These are phyloP conservation scores for Camelina sativa DNA, from an alignment of 345 rosid genomes.

Conservation along the genomic window DNA sequence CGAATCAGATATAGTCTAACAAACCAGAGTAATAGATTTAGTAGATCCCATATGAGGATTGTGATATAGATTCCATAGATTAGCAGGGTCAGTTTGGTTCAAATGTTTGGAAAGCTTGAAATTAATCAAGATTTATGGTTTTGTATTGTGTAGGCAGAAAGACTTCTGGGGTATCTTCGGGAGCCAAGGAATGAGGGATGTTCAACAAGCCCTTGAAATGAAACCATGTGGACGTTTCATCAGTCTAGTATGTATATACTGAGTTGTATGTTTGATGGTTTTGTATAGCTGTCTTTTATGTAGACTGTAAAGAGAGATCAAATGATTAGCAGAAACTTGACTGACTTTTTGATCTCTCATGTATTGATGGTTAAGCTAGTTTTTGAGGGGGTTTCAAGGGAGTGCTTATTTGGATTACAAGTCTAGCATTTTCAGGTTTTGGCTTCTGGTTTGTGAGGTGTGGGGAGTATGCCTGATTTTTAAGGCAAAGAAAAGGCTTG, in stretches of 20 bases:
- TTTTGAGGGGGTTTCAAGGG: constrained; percentile 37
- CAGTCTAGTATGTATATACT: constrained; percentile 57
- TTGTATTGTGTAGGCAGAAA: constrained; percentile 77
- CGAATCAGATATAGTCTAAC: constrained; percentile 21
- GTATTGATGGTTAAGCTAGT: constrained; percentile 43
- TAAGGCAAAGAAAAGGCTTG: constrained; percentile 38
- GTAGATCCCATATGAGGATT: neutral
- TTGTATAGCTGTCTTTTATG: constrained; percentile 59
- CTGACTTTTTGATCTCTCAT: constrained; percentile 39
- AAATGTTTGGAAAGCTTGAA: constrained; percentile 16
- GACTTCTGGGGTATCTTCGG: constrained; percentile 72
- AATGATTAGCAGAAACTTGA: constrained; percentile 17
- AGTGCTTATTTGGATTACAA: constrained; percentile 34
- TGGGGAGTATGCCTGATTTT: constrained; percentile 41
- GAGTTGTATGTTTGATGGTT: constrained; percentile 45
- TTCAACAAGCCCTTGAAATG: constrained; percentile 56
- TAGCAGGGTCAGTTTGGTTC: neutral
- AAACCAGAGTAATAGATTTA: too few relatives aligned
- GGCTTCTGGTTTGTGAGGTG: constrained; percentile 29
- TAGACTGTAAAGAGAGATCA: constrained; percentile 43
- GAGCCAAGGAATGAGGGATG: constrained; percentile 71
- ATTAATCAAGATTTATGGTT: constrained; percentile 1
- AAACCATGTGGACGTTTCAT: constrained; percentile 14
- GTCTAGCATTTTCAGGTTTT: constrained; percentile 37
- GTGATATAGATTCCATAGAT: neutral